Evolutionary conservation across 2,329 filamentous ascomycete species (phyloP).

Genomic region (Metarhizium brunneum): DNA sequence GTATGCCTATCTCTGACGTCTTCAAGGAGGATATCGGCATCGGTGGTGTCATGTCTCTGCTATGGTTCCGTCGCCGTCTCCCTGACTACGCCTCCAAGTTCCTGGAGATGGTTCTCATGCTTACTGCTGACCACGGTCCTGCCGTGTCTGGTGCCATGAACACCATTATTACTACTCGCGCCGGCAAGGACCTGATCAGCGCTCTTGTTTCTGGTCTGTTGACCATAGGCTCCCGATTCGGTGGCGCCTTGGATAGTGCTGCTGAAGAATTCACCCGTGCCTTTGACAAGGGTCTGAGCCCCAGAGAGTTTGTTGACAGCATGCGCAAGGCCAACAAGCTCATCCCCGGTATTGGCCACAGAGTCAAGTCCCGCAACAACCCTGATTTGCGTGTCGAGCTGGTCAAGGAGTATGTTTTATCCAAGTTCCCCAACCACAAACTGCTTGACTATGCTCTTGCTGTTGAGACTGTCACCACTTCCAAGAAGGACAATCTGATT

Average conservation of each 20-base stretch:
- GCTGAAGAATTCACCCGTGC: conserved; percentile 98
- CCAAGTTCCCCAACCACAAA: conserved; percentile 97
- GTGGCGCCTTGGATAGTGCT: conserved; percentile 94
- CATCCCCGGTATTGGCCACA: conserved; percentile 97
- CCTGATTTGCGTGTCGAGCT: conserved; percentile 98
- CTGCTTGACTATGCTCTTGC: conserved; percentile 97
- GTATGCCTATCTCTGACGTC: conserved; percentile 99
- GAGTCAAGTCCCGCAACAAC: conserved; percentile 99
- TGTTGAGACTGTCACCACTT: conserved; percentile 95
- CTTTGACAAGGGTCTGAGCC: conserved; percentile 95
- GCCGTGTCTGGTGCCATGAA: conserved; percentile 99
- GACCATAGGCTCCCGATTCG: conserved; percentile 96
- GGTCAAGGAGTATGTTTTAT: conserved; percentile 96
- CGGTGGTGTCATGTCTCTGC: conserved; percentile 97
- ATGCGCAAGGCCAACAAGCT: conserved; percentile 99
- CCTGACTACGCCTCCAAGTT: conserved; percentile 97
- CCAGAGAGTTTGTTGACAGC: conserved; percentile 95
- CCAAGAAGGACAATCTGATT: conserved; percentile 99
- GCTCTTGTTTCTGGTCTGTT: conserved; percentile 92
- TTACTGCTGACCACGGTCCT: conserved; percentile 97
- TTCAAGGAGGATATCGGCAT: conserved; percentile 99
- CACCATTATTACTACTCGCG: conserved; percentile 99
- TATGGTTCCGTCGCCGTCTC: conserved; percentile 98
- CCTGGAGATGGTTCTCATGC: conserved; percentile 99
- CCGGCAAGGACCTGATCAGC: conserved; percentile 96